Conservation (phyloP, 2,329 filamentous ascomycete genomes). For the Trichoderma sp. region DNA sequence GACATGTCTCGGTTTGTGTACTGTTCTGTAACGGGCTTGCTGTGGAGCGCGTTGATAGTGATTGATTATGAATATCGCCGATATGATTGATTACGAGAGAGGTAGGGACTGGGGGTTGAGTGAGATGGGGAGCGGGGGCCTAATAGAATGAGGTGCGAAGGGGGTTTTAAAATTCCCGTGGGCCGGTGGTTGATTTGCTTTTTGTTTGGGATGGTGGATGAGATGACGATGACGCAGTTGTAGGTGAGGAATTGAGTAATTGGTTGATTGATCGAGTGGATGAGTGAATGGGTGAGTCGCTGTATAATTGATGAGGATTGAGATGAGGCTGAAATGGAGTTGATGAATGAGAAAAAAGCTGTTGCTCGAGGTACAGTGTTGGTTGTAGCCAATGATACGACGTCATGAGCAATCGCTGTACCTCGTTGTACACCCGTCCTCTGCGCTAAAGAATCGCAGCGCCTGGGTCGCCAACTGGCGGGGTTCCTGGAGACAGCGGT, state of each 20-base stretch:
- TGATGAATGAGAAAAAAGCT: no score
- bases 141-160: not conserved
- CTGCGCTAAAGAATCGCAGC: not conserved
- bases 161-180: not conserved
- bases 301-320: not conserved
- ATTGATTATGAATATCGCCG: not conserved
- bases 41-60: not conserved
- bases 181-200: not conserved
- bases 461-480: not conserved
- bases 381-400: not conserved
- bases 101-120: not conserved
- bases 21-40: not conserved
- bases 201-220: not conserved
- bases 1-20: conserved; percentile 37
- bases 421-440: not conserved
- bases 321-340: not conserved
- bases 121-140: not conserved
- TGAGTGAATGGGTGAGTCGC: not conserved
- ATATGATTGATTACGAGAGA: not conserved
- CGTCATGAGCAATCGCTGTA: not conserved
- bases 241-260: not conserved
- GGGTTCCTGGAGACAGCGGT: not conserved
- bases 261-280: no score
- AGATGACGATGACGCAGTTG: not conserved
- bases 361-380: not conserved